phyloP scores from a whole-genome alignment of 2,329 filamentous ascomycete species.

The Colletotrichum falcatum region DNA sequence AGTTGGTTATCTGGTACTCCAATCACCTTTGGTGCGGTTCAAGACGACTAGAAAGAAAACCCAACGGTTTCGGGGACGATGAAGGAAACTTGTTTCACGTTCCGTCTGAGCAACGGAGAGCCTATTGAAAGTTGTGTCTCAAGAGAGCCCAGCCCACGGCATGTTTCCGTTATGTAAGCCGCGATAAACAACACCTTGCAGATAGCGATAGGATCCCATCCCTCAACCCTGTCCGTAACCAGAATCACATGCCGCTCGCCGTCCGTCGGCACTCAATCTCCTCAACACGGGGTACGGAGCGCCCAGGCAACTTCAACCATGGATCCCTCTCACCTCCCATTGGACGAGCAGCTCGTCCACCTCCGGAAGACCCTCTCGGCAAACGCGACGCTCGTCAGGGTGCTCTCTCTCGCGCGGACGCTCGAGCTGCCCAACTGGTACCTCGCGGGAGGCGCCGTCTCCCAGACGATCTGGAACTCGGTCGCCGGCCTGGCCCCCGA shows the following conservation, averaged over 20 bases:
- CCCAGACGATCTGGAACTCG: constrained; percentile 55
- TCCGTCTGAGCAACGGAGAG: background rate
- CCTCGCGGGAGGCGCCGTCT: constrained; percentile 51
- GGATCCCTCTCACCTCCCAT: constrained; percentile 41
- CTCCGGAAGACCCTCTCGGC: constrained; percentile 44
- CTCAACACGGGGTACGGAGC: too few relatives aligned
- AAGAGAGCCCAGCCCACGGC: background rate
- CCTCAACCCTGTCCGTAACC: background rate
- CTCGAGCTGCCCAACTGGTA: constrained; percentile 51
- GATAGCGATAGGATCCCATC: background rate
- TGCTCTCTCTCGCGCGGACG: constrained; percentile 45
- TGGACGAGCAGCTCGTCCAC: constrained; percentile 44
- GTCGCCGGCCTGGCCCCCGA: constrained; percentile 47
- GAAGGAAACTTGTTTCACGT: background rate
- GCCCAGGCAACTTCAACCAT: background rate
- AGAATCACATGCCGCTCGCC: background rate
- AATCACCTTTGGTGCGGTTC: too few relatives aligned
- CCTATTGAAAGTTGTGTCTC: background rate
- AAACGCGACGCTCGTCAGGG: constrained; percentile 47
- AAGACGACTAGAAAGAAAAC: background rate
- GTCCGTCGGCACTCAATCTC: background rate
- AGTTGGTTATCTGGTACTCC: too few relatives aligned
- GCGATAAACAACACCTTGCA: background rate
- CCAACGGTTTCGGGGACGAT: background rate
- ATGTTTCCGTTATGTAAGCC: constrained; percentile 5